Evolutionary conservation across 2,329 filamentous ascomycete species (phyloP).

Genomic region (Tricladium varicosporioides): DNA sequence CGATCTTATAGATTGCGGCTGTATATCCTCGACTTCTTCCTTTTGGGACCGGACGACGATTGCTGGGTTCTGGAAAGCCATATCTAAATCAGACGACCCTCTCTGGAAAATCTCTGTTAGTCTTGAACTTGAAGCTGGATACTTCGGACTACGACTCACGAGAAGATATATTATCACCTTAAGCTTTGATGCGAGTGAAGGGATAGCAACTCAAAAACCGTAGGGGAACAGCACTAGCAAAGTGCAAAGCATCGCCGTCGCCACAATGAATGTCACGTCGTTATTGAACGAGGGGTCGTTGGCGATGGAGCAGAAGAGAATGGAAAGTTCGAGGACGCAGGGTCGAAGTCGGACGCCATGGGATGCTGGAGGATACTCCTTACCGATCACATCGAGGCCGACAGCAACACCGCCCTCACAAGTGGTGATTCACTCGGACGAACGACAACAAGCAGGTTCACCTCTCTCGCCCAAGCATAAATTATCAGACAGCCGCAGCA

Average conservation of each 20-base stretch:
- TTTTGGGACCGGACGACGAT: conserved; percentile 18
- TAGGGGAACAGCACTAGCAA: neutral
- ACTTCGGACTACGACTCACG: conserved; percentile 8
- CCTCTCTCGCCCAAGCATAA: conserved; percentile 30
- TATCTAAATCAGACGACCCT: conserved; percentile 22
- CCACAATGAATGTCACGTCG: conserved; percentile 35
- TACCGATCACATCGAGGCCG: conserved; percentile 27
- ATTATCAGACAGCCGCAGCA: conserved; percentile 34
- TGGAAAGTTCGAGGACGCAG: conserved; percentile 15
- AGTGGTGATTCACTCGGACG: conserved; percentile 5
- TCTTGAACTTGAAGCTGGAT: conserved; percentile 10
- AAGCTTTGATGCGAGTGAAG: neutral
- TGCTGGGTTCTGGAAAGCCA: conserved; percentile 21
- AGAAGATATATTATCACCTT: neutral
- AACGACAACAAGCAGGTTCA: conserved; percentile 19
- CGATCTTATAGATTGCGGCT: conserved; percentile 26
- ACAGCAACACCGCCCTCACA: conserved; percentile 13
- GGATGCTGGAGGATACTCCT: conserved; percentile 37
- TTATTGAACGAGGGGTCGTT: conserved; percentile 31
- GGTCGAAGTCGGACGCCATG: conserved; percentile 34
- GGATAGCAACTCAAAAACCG: neutral
- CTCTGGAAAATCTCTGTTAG: neutral
- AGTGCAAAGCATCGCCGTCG: neutral
- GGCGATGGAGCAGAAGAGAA: conserved; percentile 28
- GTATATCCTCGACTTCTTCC: conserved; percentile 24